These are phyloP conservation scores for Picocystis salinarum DNA, from an alignment of 139 green algal species.

Conservation along the genomic window DNA sequence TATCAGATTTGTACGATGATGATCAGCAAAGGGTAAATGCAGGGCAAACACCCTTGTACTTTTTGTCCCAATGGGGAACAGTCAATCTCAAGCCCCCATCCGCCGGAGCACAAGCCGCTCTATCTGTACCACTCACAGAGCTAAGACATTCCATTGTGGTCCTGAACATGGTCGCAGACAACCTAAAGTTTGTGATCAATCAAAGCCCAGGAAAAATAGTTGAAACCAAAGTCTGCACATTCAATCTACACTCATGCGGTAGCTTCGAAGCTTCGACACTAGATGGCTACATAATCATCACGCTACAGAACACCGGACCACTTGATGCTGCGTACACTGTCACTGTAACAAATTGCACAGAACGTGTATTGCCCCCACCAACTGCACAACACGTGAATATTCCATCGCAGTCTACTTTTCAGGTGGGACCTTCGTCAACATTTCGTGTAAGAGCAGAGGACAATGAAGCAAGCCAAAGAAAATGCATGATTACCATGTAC, in stretches of 20 bases:
- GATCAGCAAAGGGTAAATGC: not conserved
- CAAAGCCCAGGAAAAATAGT: not conserved
- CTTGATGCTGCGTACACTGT: slow-evolving; percentile 12
- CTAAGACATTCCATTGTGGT: too few relatives aligned
- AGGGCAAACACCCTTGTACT: not conserved
- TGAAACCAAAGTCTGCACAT: not conserved
- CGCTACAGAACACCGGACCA: slow-evolving; percentile 7
- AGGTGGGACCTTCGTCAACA: too few relatives aligned
- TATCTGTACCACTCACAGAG: not conserved
- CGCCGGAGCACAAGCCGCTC: not conserved
- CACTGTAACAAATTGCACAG: slow-evolving; percentile 7
- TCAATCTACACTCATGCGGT: slow-evolving; percentile 10
- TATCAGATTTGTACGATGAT: slow-evolving; percentile 5
- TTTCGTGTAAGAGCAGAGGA: too few relatives aligned
- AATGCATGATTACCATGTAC: too few relatives aligned
- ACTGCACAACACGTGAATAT: too few relatives aligned
- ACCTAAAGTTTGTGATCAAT: too few relatives aligned
- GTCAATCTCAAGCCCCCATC: not conserved
- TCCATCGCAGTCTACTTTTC: too few relatives aligned
- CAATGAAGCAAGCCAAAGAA: too few relatives aligned
- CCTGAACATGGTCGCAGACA: too few relatives aligned
- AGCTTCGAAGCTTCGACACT: slow-evolving; percentile 10
- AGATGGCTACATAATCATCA: slow-evolving; percentile 4
- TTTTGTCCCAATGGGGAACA: not conserved
- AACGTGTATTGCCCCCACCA: too few relatives aligned